These are phyloP conservation scores for Blastobotrys parvus DNA, from an alignment of 805 yeast genomes.

Conservation along the genomic window DNA sequence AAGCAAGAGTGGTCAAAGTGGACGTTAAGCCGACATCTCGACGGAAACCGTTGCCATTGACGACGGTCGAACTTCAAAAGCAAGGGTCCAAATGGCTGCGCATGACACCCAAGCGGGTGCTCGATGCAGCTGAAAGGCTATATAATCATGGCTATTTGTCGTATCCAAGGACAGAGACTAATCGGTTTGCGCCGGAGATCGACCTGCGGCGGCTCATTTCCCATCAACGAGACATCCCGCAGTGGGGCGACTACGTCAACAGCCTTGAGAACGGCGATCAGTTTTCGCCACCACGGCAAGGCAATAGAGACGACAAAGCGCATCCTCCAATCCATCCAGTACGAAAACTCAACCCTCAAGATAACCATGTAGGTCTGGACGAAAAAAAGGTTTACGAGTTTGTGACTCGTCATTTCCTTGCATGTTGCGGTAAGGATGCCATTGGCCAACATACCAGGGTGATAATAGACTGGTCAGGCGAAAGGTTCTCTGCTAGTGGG, in stretches of 20 bases:
- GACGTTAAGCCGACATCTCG: constrained; percentile 59
- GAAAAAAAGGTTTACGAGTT: constrained; percentile 78
- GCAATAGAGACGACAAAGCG: constrained; percentile 84
- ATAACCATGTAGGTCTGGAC: constrained; percentile 30
- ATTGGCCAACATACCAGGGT: constrained; percentile 61
- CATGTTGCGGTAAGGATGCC: constrained; percentile 89
- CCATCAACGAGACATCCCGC: constrained; percentile 46
- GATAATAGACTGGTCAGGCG: constrained; percentile 68
- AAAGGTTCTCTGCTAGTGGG: constrained; percentile 66
- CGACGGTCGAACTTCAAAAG: constrained; percentile 90
- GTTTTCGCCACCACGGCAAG: constrained; percentile 65
- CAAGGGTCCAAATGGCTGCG: constrained; percentile 69
- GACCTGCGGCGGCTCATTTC: constrained; percentile 53
- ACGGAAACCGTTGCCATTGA: constrained; percentile 80
- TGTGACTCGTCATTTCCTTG: constrained; percentile 76
- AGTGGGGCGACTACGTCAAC: constrained; percentile 70
- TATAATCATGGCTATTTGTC: constrained; percentile 83
- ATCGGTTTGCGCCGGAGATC: constrained; percentile 69
- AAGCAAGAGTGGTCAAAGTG: constrained; percentile 21
- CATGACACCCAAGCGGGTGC: constrained; percentile 69
- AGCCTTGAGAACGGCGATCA: constrained; percentile 35
- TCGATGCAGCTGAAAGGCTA: constrained; percentile 70
- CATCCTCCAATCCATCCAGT: constrained; percentile 98
- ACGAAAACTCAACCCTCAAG: constrained; percentile 14
- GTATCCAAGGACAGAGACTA: constrained; percentile 97